These are phyloP conservation scores for Mycena pura DNA, from an alignment of 768 basidiomycete species.

Conservation along the genomic window DNA sequence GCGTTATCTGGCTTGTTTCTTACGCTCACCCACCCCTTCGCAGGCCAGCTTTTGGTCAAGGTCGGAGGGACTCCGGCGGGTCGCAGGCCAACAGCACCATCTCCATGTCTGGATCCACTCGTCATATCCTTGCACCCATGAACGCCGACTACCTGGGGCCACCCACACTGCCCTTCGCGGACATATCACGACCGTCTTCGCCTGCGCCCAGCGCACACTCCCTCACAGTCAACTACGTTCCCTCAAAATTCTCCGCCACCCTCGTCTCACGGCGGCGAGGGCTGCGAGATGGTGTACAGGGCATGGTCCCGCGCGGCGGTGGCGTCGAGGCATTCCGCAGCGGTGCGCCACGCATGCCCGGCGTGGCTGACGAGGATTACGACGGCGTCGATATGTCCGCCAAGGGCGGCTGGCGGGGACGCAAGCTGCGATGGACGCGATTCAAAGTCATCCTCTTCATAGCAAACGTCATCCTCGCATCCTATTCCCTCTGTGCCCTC, in stretches of 20 bases:
- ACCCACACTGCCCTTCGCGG: slow-evolving; percentile 37
- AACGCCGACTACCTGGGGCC: slow-evolving; percentile 37
- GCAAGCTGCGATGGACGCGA: slow-evolving; percentile 20
- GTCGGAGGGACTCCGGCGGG: slow-evolving; percentile 30
- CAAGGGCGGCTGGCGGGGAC: not conserved
- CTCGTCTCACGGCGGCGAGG: slow-evolving; percentile 39
- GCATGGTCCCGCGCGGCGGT: slow-evolving; percentile 49
- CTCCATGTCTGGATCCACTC: slow-evolving; percentile 42
- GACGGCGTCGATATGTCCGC: slow-evolving; percentile 35
- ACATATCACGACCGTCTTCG: not conserved
- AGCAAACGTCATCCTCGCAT: slow-evolving; percentile 12
- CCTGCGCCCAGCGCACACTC: slow-evolving; percentile 32
- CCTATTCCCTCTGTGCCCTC: slow-evolving; percentile 20
- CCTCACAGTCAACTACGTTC: slow-evolving; percentile 65
- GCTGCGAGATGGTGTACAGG: not conserved
- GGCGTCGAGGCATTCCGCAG: slow-evolving; percentile 62
- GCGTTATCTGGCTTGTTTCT: not conserved
- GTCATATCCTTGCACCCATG: slow-evolving; percentile 43
- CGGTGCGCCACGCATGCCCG: slow-evolving; percentile 49
- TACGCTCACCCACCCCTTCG: not conserved
- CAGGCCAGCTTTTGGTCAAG: not conserved
- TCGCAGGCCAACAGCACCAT: slow-evolving; percentile 40
- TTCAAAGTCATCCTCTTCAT: slow-evolving; percentile 26
- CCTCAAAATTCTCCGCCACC: slow-evolving; percentile 60
- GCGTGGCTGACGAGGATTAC: slow-evolving; percentile 53